Base-by-base conservation (phyloP, 805 yeast genomes). In the Saccharomyces paradoxus region DNA sequence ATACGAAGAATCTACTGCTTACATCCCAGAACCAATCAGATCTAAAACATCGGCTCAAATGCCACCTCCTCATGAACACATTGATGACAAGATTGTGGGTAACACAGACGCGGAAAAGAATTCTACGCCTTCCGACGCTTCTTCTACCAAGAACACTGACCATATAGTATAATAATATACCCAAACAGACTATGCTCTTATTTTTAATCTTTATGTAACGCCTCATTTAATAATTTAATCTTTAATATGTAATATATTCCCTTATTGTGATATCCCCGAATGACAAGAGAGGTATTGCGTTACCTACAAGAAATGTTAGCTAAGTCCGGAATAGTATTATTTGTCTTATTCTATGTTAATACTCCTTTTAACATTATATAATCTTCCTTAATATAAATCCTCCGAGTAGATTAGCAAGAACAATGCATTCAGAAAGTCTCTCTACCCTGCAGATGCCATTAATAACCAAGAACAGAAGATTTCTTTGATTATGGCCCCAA, bases 1-100 rank as follows among this genome's bases (percentile, higher is more conserved):
- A 56, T 87, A 75, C 62, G 75, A 73, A 55, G 89, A 84, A 60
- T 84, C 83, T 48, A 80, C 78, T 54, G 78, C 78, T 61, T 87
- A 78, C 72, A 82, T 86, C 55, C 83, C 90, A 61, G 90, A 87
- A 74, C 94, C 95, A 59, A 77, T 85, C 56, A 82, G 92, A 76
- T 83, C 89, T 54, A 69, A 72, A 63, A 63, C 70, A 63, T 61
- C 74, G 14, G 66, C 61, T 26, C 51, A 59, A 37, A 55, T 59
- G 29, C 69, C 73, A 50, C 64, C 65, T 29, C 65, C 63, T 52
- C 61, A 59, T 49, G 59, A 60, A 22, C 55, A 60, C 50, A 72
- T 71, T 56, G 74, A 74, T 54, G 77, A 74, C 58, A 64, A 64
- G 55, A 70, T 72, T 5, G 44, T 37, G 10, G 44, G 24, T 17